Percentiles rank a stretch among this genome's conserved stretches.
phyloP scores from a whole-genome alignment of 2,329 filamentous ascomycete genomes.

The Fulvia fulva region DNA sequence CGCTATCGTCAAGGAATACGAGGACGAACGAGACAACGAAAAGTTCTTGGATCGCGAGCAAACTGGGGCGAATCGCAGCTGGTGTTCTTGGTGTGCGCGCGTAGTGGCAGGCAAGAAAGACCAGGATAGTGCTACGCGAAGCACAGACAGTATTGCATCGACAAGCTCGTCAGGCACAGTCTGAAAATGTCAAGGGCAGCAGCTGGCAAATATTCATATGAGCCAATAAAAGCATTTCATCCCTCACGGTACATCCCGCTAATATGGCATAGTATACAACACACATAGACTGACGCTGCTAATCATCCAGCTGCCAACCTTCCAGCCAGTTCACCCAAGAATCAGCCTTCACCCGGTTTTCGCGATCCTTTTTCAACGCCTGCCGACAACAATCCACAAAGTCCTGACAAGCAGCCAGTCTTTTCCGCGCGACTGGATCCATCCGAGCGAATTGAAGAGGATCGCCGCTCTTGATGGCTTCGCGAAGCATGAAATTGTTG shows the following conservation, averaged over 20 bases:
- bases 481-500: slow-evolving; percentile 42
- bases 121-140: slow-evolving; percentile 16
- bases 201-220: not conserved
- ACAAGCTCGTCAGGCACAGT: slow-evolving; percentile 13
- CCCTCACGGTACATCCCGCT: not conserved
- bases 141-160: slow-evolving; percentile 28
- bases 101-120: slow-evolving; percentile 31
- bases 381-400: slow-evolving; percentile 37
- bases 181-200: not conserved
- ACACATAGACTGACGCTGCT: not conserved
- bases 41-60: slow-evolving; percentile 68
- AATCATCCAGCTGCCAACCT: slow-evolving; percentile 13
- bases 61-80: slow-evolving; percentile 65
- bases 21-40: slow-evolving; percentile 67
- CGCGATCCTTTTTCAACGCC: slow-evolving; percentile 37
- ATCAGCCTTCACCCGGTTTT: slow-evolving; percentile 26
- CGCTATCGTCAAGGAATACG: slow-evolving; percentile 78
- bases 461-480: slow-evolving; percentile 42
- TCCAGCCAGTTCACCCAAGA: slow-evolving; percentile 32
- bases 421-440: slow-evolving; percentile 32
- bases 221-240: not conserved
- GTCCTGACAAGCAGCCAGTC: slow-evolving; percentile 32
- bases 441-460: slow-evolving; percentile 40
- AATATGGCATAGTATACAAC: not conserved
- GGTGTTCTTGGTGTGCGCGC: slow-evolving; percentile 88